Evolutionary conservation across 345 rosid species (phyloP), one percentile per base, ranked within the genome.

Genomic region (Corchorus capsularis): DNA sequence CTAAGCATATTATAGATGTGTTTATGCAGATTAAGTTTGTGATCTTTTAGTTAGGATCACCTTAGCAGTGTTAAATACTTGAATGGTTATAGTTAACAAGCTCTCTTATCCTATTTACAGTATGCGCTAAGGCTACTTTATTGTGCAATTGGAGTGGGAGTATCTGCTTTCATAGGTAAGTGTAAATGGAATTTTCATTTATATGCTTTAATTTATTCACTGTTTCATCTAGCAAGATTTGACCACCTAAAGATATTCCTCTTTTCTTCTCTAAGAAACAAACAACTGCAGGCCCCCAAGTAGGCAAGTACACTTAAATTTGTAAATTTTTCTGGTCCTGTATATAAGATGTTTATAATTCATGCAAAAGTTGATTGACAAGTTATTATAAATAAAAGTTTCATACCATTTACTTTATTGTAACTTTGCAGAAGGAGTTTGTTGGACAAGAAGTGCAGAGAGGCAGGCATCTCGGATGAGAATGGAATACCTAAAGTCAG

Each of bases 381-480:
- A 27, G 62, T 17, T 17, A 35, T 4, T n/a, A n/a, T n/a, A n/a
- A n/a, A 53, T 37, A 10, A 35, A n/a, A 35, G n/a, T 37, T 69
- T 37, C 63, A 37, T 71, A 49, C 49, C 6, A 27, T 53, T 27
- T 70, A 19, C 12, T 34, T 70, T 10, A 35, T 59, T 54, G 69
- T 61, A 12, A 70, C 6, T 65, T 65, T 70, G 75, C 83, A 84
- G 89, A 86, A 76, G 88, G 92, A 60, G 53, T 86, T 4, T 88
- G 89, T 69, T 88, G 92, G 92, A 82, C 87, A 15, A 81, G 89
- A 81, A 86, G 86, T 16, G 86, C 88, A 14, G 92, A 85, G 75
- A 82, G 92, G 77, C 88, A 88, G 76, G 56, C 89, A 66, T 83
- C 87, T 63, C 73, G 85, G 4, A 83, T 86, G 79, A 82, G 89